Evolutionary conservation across 345 rosid species (phyloP), one percentile per base, ranked within the genome.

Genomic region (Hypericum perforatum): DNA sequence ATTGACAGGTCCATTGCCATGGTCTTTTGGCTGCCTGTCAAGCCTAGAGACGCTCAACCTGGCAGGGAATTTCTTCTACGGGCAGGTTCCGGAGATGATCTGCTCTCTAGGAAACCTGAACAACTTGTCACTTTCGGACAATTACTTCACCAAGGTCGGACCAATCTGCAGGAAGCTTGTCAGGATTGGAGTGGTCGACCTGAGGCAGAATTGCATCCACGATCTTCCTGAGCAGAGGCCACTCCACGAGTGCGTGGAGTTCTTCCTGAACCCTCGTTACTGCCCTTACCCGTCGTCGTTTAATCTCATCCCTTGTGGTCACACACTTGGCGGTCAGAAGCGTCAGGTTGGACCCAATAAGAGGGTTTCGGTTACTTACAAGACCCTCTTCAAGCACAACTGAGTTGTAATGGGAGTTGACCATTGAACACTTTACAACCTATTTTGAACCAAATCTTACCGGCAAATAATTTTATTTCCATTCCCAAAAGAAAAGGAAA

Each of bases 1-100:
- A 6, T 43, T 78, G 52, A 73, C 76, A 0, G 80, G 84, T 9
- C 70, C 69, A 36, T 67, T 78, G 29, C 84, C 84, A 0, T 58
- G 49, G 44, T 72, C 76, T 11, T 32, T 78, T 7, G 80, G 70
- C 11, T 70, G 80, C 53, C 22, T 78, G 65, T 45, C 62, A 41
- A 70, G 47, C 46, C 52, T 73, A 0, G 76, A 74, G 63, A 63
- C 45, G 63, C 62, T 78, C 6, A 75, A 63, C 58, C 51, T 78
- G 32, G 69, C 84, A 2, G 37, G 65, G 3, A 78, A 78, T 58
- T 50, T 45, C 22, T 49, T 78, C 39, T 73, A 61, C 57, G 79
- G 75, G 0, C 51, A 53, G 44, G 64, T 78, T 36, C 79, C 82
- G 9, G 79, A 74, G 61, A 65, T 38, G 16, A 5, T 72, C 10